Evolutionary conservation across 2,329 filamentous ascomycete species (phyloP).

Genomic region (Sphaerulina vaccinii): DNA sequence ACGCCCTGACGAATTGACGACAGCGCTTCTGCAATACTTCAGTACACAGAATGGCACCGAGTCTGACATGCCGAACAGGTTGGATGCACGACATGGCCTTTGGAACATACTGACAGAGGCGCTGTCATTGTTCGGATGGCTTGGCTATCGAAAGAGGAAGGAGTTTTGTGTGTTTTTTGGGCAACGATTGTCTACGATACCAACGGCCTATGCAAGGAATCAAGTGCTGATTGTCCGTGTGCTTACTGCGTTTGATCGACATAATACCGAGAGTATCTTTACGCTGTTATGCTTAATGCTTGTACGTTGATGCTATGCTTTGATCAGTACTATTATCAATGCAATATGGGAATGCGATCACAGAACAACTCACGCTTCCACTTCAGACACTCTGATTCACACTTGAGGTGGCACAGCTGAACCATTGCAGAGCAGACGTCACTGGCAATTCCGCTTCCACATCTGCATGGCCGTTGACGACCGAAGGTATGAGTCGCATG

Average conservation of each 20-base stretch:
- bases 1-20: constrained; percentile 21
- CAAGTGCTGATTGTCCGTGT: constrained; percentile 15
- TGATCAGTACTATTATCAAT: background rate
- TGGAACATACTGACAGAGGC: background rate
- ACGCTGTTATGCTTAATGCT: constrained; percentile 3
- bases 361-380: background rate
- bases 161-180: constrained; percentile 1
- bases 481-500: no score
- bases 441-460: no score
- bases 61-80: background rate
- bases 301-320: background rate
- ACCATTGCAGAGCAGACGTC: no score
- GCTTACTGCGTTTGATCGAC: constrained; percentile 10
- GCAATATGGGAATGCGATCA: background rate
- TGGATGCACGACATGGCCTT: background rate
- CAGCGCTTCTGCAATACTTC: constrained; percentile 10
- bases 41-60: background rate
- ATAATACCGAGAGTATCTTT: constrained; percentile 7
- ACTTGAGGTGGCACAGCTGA: no score
- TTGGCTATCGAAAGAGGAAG: background rate
- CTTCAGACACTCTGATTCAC: no score
- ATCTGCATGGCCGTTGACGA: no score
- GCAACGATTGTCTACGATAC: constrained; percentile 13
- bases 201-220: constrained; percentile 13
- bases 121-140: background rate